Conservation (phyloP, 495 filamentous ascomycete species). For the Trichocladium antarcticum region DNA sequence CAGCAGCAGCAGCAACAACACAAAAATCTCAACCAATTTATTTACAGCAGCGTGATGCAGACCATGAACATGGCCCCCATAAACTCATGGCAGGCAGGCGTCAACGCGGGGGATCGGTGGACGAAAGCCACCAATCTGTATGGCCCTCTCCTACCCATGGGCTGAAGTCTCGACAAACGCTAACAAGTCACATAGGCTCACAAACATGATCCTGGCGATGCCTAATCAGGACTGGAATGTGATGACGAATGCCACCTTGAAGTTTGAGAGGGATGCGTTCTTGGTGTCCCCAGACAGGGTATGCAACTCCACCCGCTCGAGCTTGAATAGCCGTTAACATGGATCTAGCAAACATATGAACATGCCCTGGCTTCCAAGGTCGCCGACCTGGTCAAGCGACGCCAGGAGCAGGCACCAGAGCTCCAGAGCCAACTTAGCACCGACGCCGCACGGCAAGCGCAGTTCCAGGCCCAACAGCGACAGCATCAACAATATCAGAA, state of each 20-base stretch:
- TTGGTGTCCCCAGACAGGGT: slow-evolving; percentile 35
- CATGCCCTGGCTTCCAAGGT: slow-evolving; percentile 21
- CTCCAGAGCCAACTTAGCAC: slow-evolving; percentile 34
- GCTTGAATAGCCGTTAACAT: neutral
- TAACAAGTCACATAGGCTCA: slow-evolving; percentile 25
- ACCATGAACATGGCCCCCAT: slow-evolving; percentile 12
- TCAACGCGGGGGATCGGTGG: slow-evolving; percentile 23
- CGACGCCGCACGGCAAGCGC: slow-evolving; percentile 35
- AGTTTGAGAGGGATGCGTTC: slow-evolving; percentile 36
- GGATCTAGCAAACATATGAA: slow-evolving; percentile 30
- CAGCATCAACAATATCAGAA: no score
- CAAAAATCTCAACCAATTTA: slow-evolving; percentile 2
- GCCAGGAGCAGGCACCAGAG: slow-evolving; percentile 31
- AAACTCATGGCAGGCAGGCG: slow-evolving; percentile 26
- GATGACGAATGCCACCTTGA: slow-evolving; percentile 24
- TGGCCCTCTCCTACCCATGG: slow-evolving; percentile 3
- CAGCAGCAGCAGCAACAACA: slow-evolving; percentile 15
- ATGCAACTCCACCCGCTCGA: slow-evolving; percentile 3
- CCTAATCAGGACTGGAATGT: slow-evolving; percentile 22
- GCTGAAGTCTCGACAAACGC: neutral
- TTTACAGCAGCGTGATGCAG: slow-evolving; percentile 10
- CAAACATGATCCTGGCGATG: slow-evolving; percentile 34
- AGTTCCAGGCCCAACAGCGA: slow-evolving; percentile 19
- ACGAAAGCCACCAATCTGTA: slow-evolving; percentile 30
- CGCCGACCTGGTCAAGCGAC: slow-evolving; percentile 29